Evolutionary conservation across 2,329 filamentous ascomycete species (phyloP).

Genomic region (Hansfordia pulvinata): DNA sequence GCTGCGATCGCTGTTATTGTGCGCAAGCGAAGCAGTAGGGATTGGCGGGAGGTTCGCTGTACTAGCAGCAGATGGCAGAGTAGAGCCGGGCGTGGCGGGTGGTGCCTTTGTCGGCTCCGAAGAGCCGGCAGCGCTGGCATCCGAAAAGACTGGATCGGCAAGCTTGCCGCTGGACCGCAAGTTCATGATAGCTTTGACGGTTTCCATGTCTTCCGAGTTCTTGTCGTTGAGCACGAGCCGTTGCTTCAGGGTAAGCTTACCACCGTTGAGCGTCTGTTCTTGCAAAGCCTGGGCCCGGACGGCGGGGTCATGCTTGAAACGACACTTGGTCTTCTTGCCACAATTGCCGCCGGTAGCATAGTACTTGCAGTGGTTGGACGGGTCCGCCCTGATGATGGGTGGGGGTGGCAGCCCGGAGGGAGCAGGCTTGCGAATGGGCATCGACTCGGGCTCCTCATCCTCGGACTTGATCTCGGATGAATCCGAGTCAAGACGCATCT

Average conservation of each 20-base stretch:
- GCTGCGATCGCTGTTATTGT: constrained; percentile 8
- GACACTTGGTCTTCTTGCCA: constrained; percentile 64
- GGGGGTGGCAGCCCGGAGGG: constrained; percentile 25
- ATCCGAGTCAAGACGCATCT: constrained; percentile 36
- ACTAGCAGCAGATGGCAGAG: constrained; percentile 12
- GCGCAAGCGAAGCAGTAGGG: constrained; percentile 19
- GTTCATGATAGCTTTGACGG: constrained; percentile 53
- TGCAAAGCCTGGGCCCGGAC: constrained; percentile 49
- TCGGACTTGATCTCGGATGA: constrained; percentile 37
- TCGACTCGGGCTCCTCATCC: constrained; percentile 44
- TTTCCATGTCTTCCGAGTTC: constrained; percentile 52
- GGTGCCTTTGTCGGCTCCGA: too few species aligned
- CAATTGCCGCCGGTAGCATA: constrained; percentile 55
- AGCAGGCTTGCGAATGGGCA: constrained; percentile 32
- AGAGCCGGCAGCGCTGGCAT: constrained; percentile 7
- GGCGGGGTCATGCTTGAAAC: constrained; percentile 54
- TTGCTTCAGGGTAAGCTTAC: constrained; percentile 52
- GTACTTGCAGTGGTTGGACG: constrained; percentile 56
- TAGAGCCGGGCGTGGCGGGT: too few species aligned
- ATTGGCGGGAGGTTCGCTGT: constrained; percentile 15
- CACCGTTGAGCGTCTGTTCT: constrained; percentile 51
- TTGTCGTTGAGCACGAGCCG: constrained; percentile 54
- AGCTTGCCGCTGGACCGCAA: constrained; percentile 46
- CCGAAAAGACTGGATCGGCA: constrained; percentile 19
- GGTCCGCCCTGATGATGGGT: constrained; percentile 40